These are phyloP conservation scores for Fusarium neocosmosporiellum DNA, from an alignment of 2,329 filamentous ascomycete genomes.

Conservation along the genomic window DNA sequence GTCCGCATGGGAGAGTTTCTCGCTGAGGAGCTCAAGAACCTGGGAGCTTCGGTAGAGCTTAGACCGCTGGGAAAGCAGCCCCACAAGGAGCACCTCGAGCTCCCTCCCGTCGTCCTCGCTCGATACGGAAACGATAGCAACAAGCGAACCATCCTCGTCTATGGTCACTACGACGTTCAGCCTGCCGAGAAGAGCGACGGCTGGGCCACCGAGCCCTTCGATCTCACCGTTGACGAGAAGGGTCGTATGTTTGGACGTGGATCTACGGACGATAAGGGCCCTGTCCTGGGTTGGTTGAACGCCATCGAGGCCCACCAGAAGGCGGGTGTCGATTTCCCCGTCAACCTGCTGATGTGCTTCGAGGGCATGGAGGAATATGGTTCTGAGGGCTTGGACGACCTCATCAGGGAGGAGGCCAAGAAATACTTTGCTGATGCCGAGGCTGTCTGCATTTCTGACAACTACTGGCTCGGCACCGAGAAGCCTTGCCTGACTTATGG, in stretches of 20 bases:
- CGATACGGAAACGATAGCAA: conserved; percentile 92
- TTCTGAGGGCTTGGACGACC: conserved; percentile 94
- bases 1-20: conserved; percentile 97
- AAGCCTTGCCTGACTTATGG: conserved; percentile 98
- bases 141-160: conserved; percentile 96
- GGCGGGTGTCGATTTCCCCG: conserved; percentile 92
- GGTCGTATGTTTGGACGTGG: conserved; percentile 97
- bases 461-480: conserved; percentile 99
- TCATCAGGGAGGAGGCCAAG: conserved; percentile 91
- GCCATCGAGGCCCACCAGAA: conserved; percentile 98
- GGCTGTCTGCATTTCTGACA: conserved; percentile 97
- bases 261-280: conserved; percentile 97
- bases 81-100: conserved; percentile 87
- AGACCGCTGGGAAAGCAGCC: conserved; percentile 92
- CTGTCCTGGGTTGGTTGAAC: conserved; percentile 96
- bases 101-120: conserved; percentile 91
- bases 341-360: conserved; percentile 99
- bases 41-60: conserved; percentile 90
- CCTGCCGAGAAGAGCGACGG: conserved; percentile 93
- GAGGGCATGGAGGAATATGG: conserved; percentile 99
- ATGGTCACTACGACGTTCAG: conserved; percentile 99
- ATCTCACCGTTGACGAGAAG: conserved; percentile 86
- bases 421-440: conserved; percentile 96
- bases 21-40: conserved; percentile 80
- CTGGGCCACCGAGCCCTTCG: conserved; percentile 95